phyloP scores from a whole-genome alignment of 352 stramenopile genomes.

The Pythium sp. region DNA sequence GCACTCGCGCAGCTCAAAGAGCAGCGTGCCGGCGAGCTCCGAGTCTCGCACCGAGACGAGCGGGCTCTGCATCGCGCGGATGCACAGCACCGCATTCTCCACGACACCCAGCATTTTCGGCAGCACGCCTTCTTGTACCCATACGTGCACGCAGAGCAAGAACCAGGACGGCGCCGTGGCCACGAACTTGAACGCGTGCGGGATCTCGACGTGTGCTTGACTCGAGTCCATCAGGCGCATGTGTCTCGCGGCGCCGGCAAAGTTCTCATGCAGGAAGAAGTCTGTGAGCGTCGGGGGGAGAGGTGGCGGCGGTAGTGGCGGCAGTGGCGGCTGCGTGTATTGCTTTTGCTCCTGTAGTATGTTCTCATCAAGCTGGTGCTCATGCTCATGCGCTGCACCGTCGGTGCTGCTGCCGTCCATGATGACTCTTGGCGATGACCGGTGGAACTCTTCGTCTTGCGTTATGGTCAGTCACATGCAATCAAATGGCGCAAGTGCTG shows the following conservation, averaged over 20 bases:
- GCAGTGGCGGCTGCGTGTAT: not conserved
- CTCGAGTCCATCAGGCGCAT: constrained; percentile 36
- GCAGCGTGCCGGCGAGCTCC: constrained; percentile 38
- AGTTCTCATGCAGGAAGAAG: constrained; percentile 29
- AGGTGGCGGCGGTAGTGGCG: constrained; percentile 1
- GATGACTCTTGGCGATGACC: not conserved
- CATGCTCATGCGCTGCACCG: not conserved
- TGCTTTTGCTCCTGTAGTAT: not conserved
- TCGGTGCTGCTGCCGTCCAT: constrained; percentile 1
- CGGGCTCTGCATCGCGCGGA: constrained; percentile 16
- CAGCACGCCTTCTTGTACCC: constrained; percentile 11
- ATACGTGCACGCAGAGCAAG: constrained; percentile 36
- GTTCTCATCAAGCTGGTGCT: not conserved
- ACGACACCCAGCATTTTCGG: constrained; percentile 13
- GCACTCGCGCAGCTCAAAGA: constrained; percentile 34
- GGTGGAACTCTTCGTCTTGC: not conserved
- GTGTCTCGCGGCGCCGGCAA: constrained; percentile 26
- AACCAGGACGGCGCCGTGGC: constrained; percentile 32
- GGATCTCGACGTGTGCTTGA: constrained; percentile 30
- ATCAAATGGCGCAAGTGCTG: not conserved
- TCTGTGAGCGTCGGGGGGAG: constrained; percentile 21
- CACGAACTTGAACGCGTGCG: constrained; percentile 30
- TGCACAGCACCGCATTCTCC: constrained; percentile 19
- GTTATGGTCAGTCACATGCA: not conserved
- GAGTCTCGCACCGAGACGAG: constrained; percentile 31